phyloP scores from a whole-genome alignment of 164 flowering plant species.

The Piper betle region DNA sequence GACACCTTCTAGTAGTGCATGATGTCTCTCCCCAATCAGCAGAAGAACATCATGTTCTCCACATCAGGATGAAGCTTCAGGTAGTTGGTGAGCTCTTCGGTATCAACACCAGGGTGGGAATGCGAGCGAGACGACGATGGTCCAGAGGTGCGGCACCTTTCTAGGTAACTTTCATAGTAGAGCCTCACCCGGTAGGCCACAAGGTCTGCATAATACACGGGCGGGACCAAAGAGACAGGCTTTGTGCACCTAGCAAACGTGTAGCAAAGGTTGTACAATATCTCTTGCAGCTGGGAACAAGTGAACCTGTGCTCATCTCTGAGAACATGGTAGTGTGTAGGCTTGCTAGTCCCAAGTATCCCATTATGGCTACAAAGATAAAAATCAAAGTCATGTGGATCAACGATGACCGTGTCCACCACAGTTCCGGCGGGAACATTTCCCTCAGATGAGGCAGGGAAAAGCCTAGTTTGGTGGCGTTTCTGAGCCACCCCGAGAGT shows the following conservation, averaged over 20 bases:
- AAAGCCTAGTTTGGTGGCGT: conserved; percentile 63
- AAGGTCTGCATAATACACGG: conserved; percentile 74
- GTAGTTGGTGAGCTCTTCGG: not conserved
- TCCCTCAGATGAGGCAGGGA: conserved; percentile 15
- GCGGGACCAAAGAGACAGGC: conserved; percentile 71
- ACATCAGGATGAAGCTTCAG: too few species aligned
- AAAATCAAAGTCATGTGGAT: conserved; percentile 60
- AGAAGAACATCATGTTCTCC: too few species aligned
- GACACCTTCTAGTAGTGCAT: too few species aligned
- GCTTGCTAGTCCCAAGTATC: conserved; percentile 67
- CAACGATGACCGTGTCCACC: conserved; percentile 48
- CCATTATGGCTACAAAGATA: conserved; percentile 75
- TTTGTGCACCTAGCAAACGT: conserved; percentile 77
- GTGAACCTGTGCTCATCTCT: conserved; percentile 51
- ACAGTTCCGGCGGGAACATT: conserved; percentile 79
- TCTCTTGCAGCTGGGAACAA: conserved; percentile 49
- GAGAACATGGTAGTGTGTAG: conserved; percentile 63
- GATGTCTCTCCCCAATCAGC: too few species aligned
- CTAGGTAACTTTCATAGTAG: conserved; percentile 37
- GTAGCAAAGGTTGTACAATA: conserved; percentile 68
- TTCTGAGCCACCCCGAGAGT: conserved; percentile 68
- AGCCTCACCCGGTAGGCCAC: conserved; percentile 60
- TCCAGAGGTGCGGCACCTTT: conserved; percentile 11
- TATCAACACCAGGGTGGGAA: conserved; percentile 14
- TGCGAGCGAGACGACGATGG: conserved; percentile 14